Evolutionary conservation across 2,329 filamentous ascomycete genomes (phyloP), one percentile per base, ranked within the genome.

Genomic region (Cryoendolithus antarcticus): DNA sequence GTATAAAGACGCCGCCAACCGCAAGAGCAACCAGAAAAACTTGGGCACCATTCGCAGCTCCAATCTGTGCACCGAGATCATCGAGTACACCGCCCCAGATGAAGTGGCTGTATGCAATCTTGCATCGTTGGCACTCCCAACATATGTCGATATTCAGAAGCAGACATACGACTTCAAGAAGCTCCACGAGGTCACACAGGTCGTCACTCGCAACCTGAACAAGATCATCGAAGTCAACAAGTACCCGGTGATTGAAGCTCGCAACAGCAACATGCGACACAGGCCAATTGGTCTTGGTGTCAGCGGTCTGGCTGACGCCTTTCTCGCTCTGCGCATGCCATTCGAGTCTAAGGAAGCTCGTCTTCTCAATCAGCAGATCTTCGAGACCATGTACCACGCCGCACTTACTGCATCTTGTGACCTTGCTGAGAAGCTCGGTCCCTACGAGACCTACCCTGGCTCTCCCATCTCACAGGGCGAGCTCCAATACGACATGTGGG

Each of bases 11-110:
- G 75, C 80, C 57, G 89, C 83, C 77, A 98, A 98, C 77, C 79
- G 79, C 63, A 98, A 98, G 82, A 95, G 88, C 74, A 98, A 98
- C 76, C 91, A 98, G 71, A 96, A 98, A 81, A 98, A 98, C 67
- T 74, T 98, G 27, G 91, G 91, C 50, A 95, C 88, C 47, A 98
- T 98, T 55, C 86, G 86, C 64, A 95, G 86, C 73, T 98, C 91
- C 58, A 98, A 98, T 65, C 74, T 98, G 35, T 98, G 91, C 78
- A 96, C 89, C 37, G 91, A 98, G 67, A 98, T 98, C 54, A 76
- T 98, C 49, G 91, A 98, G 70, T 98, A 95, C 72, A 93, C 74
- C 49, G 86, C 91, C 29, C 89, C 91, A 28, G 91, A 98, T 64
- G 91, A 98, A 74, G 91, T 98, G 37, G 91, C 91, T 52, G 91